Conservation (phyloP, 805 yeast genomes). For the Torulaspora delbrueckii region DNA sequence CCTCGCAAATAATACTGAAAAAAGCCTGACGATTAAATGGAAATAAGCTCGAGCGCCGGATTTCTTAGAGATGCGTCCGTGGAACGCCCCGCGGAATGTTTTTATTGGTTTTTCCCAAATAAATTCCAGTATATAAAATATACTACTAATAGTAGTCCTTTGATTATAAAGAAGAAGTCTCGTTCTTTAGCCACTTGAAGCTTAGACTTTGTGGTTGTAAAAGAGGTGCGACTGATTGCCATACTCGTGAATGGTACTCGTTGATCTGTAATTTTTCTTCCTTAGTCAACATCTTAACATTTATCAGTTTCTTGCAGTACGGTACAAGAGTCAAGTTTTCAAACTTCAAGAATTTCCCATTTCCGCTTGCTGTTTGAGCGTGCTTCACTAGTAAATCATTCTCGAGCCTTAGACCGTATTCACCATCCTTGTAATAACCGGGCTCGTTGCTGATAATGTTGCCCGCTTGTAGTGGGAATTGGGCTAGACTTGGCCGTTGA, state of each 20-base stretch:
- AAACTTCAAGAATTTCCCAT: slow-evolving; percentile 60
- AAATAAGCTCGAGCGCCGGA: too few relatives aligned
- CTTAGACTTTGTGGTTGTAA: slow-evolving; percentile 58
- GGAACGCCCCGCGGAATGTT: too few relatives aligned
- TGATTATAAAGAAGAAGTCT: slow-evolving; percentile 32
- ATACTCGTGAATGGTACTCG: slow-evolving; percentile 54
- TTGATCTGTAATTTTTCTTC: slow-evolving; percentile 71
- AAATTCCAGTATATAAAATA: too few relatives aligned
- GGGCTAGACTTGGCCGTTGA: slow-evolving; percentile 42
- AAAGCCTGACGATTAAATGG: too few relatives aligned
- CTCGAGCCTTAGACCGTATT: slow-evolving; percentile 85
- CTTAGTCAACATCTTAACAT: slow-evolving; percentile 46
- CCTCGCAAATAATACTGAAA: too few relatives aligned
- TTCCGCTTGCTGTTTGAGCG: slow-evolving; percentile 42
- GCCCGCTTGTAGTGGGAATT: slow-evolving; percentile 57
- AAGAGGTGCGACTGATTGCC: slow-evolving; percentile 46
- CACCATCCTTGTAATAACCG: slow-evolving; percentile 87
- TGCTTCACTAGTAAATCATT: slow-evolving; percentile 60
- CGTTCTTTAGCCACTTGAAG: slow-evolving; percentile 64
- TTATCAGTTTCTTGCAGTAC: slow-evolving; percentile 71
- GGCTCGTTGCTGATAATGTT: slow-evolving; percentile 88
- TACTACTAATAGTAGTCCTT: too few relatives aligned
- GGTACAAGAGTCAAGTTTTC: slow-evolving; percentile 86
- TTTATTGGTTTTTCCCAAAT: too few relatives aligned
- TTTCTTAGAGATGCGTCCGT: too few relatives aligned